phyloP scores from a whole-genome alignment of 306 rosid species.

The Cyclanthera cordifolia region DNA sequence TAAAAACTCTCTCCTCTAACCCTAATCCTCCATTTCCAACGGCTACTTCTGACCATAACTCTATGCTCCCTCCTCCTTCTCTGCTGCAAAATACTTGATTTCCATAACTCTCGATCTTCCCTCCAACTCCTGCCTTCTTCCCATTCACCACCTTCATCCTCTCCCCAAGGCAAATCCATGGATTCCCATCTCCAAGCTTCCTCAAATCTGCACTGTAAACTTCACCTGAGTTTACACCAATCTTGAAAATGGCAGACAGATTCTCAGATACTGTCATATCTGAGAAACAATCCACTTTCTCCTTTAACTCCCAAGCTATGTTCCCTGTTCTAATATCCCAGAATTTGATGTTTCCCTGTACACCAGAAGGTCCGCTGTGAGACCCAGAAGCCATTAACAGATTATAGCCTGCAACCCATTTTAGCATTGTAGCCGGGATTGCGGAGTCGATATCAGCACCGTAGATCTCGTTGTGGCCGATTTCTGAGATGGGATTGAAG shows the following conservation, averaged over 20 bases:
- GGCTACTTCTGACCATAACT: slow-evolving; percentile 72
- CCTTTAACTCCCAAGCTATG: slow-evolving; percentile 55
- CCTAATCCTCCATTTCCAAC: slow-evolving; percentile 25
- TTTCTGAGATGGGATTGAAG: slow-evolving; percentile 33
- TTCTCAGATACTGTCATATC: slow-evolving; percentile 61
- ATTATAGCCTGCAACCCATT: slow-evolving; percentile 45
- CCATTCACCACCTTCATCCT: slow-evolving; percentile 37
- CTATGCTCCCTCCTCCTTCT: slow-evolving; percentile 70
- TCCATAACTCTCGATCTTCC: slow-evolving; percentile 68
- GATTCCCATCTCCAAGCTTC: slow-evolving; percentile 32
- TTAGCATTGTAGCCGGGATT: slow-evolving; percentile 70
- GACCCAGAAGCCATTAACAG: slow-evolving; percentile 82
- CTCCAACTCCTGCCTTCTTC: slow-evolving; percentile 75
- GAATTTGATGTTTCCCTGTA: slow-evolving; percentile 50
- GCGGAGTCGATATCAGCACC: slow-evolving; percentile 83
- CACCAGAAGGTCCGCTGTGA: slow-evolving; percentile 92
- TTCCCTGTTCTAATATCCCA: slow-evolving; percentile 72
- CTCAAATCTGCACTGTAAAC: slow-evolving; percentile 53
- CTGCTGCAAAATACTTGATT: slow-evolving; percentile 67
- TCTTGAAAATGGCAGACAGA: slow-evolving; percentile 52
- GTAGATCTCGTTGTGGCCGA: slow-evolving; percentile 59
- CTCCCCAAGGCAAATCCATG: slow-evolving; percentile 72
- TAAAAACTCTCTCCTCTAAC: slow-evolving; percentile 28
- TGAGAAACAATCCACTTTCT: slow-evolving; percentile 69
- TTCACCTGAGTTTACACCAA: slow-evolving; percentile 75